Percentiles rank a stretch among this genome's conserved stretches.
Evolutionary conservation across 495 filamentous ascomycete genomes (phyloP).

Genomic region (Viridothelium virens): DNA sequence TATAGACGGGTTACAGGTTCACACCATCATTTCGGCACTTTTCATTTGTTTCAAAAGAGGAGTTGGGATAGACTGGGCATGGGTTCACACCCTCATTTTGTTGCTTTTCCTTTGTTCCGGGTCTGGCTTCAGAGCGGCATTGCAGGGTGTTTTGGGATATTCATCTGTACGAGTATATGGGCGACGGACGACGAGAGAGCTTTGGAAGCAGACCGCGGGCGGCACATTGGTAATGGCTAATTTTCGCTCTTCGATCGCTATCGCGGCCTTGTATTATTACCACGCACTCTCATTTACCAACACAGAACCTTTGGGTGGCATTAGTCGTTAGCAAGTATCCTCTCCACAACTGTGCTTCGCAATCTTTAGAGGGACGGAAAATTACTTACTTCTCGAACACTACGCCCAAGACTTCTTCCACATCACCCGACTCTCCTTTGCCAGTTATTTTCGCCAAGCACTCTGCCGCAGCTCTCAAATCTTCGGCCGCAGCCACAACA

Average conservation of each 20-base stretch:
- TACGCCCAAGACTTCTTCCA: constrained; percentile 93
- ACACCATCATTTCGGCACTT: not conserved
- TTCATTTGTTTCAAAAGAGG: not conserved
- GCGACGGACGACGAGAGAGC: not conserved
- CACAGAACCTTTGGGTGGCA: constrained; percentile 41
- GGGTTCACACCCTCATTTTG: not conserved
- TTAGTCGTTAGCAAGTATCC: not conserved
- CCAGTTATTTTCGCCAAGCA: constrained; percentile 80
- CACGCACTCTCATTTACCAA: constrained; percentile 51
- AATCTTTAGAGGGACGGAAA: not conserved
- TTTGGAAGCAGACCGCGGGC: constrained; percentile 7
- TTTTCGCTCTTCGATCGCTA: not conserved
- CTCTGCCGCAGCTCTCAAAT: constrained; percentile 73
- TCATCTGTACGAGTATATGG: not conserved
- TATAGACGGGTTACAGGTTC: not conserved
- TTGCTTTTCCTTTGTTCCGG: not conserved
- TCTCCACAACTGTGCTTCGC: not conserved
- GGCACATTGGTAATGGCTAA: constrained; percentile 1
- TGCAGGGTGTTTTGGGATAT: not conserved
- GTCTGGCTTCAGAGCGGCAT: not conserved
- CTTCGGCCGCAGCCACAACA: constrained; percentile 90
- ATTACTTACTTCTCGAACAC: constrained; percentile 80
- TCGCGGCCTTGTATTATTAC: not conserved
- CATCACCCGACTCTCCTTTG: constrained; percentile 76
- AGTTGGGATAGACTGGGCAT: not conserved